Conservation (phyloP, 1,284 basidiomycete species). For the Heterobasidion annosum region DNA sequence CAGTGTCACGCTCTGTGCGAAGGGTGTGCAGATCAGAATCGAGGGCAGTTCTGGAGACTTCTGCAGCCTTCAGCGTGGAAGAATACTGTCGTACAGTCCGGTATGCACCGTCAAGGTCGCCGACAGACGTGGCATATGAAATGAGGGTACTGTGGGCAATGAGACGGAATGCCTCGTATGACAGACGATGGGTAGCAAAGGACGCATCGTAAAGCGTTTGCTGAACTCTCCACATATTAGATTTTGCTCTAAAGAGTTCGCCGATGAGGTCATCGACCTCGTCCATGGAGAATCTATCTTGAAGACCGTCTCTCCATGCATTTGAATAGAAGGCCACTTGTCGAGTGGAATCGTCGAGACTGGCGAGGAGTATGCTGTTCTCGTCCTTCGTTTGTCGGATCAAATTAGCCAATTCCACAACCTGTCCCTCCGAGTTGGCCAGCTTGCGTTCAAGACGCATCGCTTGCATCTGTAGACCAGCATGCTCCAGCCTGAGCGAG, state of each 20-base stretch:
- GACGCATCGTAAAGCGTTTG: background rate
- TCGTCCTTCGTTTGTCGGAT: slow-evolving; percentile 49
- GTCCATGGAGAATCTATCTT: background rate
- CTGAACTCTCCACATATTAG: background rate
- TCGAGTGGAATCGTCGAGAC: slow-evolving; percentile 32
- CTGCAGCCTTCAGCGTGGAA: slow-evolving; percentile 27
- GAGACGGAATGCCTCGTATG: slow-evolving; percentile 24
- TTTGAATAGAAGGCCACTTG: slow-evolving; percentile 27
- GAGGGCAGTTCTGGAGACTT: slow-evolving; percentile 29
- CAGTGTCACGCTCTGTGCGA: slow-evolving; percentile 25
- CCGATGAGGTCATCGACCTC: slow-evolving; percentile 4
- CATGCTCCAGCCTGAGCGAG: slow-evolving; percentile 32
- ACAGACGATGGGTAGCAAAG: background rate
- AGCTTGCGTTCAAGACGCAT: slow-evolving; percentile 56
- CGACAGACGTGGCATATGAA: slow-evolving; percentile 19
- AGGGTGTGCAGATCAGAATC: slow-evolving; percentile 26
- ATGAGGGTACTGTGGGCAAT: slow-evolving; percentile 21
- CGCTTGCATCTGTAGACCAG: slow-evolving; percentile 31
- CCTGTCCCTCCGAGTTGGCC: slow-evolving; percentile 58
- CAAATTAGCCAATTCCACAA: slow-evolving; percentile 52
- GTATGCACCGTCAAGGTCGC: slow-evolving; percentile 17
- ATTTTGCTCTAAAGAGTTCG: background rate
- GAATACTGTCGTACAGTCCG: slow-evolving; percentile 23
- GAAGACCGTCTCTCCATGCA: slow-evolving; percentile 12
- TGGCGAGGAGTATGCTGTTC: slow-evolving; percentile 32